These are phyloP conservation scores for Trematosphaeria pertusa DNA, from an alignment of 2,329 filamentous ascomycete species.

Conservation along the genomic window DNA sequence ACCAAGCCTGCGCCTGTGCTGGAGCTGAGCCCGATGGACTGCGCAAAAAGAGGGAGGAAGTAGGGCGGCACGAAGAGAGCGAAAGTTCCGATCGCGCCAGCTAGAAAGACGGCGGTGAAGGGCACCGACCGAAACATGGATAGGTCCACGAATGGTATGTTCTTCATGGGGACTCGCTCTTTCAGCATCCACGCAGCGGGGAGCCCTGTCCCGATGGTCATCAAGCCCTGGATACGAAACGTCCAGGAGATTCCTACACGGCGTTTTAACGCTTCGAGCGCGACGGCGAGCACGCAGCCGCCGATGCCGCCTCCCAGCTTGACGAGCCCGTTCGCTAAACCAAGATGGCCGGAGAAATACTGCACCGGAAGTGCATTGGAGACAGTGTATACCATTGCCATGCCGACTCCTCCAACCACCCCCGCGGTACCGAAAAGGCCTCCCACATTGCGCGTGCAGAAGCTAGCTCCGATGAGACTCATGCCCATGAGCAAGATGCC, in stretches of 20 bases:
- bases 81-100: conserved; percentile 33
- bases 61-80: conserved; percentile 41
- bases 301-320: conserved; percentile 40
- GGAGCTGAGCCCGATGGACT: conserved; percentile 31
- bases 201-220: conserved; percentile 32
- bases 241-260: conserved; percentile 40
- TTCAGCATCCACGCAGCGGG: conserved; percentile 34
- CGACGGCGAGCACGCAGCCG: conserved; percentile 34
- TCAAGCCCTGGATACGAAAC: conserved; percentile 35
- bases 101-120: conserved; percentile 31
- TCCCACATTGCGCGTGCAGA: conserved; percentile 53
- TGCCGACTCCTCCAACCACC: conserved; percentile 55
- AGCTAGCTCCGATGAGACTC: conserved; percentile 58
- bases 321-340: conserved; percentile 38
- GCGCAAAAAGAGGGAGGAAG: conserved; percentile 37
- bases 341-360: conserved; percentile 37
- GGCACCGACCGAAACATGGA: conserved; percentile 32
- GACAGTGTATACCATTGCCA: conserved; percentile 31
- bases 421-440: conserved; percentile 60
- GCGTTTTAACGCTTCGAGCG: conserved; percentile 31
- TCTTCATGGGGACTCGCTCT: conserved; percentile 30
- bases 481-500: conserved; percentile 61
- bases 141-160: conserved; percentile 31
- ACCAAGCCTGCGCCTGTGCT: conserved; percentile 37
- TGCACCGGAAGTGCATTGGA: conserved; percentile 34